phyloP scores from a whole-genome alignment of 192 early-diverging fungal genomes.

The Cetraspora pellucida region DNA sequence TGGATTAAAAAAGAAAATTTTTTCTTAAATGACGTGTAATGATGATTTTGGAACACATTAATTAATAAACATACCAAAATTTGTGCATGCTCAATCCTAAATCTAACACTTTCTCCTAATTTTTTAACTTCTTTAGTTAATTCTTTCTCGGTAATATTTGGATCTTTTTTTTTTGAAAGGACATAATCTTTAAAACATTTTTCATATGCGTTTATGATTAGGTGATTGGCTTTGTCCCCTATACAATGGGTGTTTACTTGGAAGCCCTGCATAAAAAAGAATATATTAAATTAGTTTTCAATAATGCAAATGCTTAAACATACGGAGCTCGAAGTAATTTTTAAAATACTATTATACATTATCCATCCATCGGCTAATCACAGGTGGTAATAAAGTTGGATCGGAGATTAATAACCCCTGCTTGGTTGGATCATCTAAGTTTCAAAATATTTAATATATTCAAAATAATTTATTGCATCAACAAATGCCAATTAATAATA shows the following conservation, averaged over 20 bases:
- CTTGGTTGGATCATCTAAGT: slow-evolving; percentile 46
- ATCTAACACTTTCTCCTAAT: slow-evolving; percentile 32
- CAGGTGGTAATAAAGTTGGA: slow-evolving; percentile 19
- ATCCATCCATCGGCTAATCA: slow-evolving; percentile 30
- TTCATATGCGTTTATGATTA: slow-evolving; percentile 56
- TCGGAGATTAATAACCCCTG: slow-evolving; percentile 44
- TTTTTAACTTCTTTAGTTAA: slow-evolving; percentile 2
- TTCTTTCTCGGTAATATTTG: neutral
- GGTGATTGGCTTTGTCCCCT: slow-evolving; percentile 57
- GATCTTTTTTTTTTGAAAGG: slow-evolving; percentile 7
- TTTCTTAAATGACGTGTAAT: neutral
- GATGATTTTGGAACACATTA: neutral
- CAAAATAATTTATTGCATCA: neutral
- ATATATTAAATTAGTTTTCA: neutral
- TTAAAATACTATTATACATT: slow-evolving; percentile 11
- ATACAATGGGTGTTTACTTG: slow-evolving; percentile 61
- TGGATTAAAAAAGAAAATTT: slow-evolving; percentile 10
- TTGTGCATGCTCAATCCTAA: slow-evolving; percentile 63
- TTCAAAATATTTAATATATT: neutral
- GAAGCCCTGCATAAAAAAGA: slow-evolving; percentile 45
- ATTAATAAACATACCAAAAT: slow-evolving; percentile 42
- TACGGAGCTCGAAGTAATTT: neutral
- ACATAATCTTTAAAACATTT: slow-evolving; percentile 13
- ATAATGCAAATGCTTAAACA: neutral
- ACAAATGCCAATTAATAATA: neutral